Conservation (phyloP, 805 yeast species). For the Saccharomycopsis sp. region DNA sequence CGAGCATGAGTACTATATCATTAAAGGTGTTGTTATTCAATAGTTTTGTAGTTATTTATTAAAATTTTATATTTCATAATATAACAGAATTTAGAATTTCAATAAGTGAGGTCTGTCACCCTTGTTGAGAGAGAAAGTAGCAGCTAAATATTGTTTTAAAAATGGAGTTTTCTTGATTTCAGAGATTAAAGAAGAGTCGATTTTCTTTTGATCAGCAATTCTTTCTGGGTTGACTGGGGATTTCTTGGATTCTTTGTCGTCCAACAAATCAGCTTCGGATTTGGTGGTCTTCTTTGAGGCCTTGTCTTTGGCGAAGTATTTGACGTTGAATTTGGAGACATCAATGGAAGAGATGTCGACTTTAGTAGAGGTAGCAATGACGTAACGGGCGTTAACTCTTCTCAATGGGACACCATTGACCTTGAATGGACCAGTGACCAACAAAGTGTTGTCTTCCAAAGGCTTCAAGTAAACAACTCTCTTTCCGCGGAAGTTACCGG, state of each 20-base stretch:
- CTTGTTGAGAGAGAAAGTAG: conserved; percentile 93
- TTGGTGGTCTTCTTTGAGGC: conserved; percentile 63
- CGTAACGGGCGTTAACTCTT: conserved; percentile 98
- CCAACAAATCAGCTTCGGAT: conserved; percentile 90
- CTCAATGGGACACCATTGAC: conserved; percentile 99
- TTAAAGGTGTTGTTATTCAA: too few relatives aligned
- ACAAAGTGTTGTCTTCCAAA: conserved; percentile 95
- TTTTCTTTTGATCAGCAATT: conserved; percentile 92
- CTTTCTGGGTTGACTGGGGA: conserved; percentile 88
- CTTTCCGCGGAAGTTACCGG: conserved; percentile 99
- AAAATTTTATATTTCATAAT: background rate
- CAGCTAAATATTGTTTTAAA: conserved; percentile 91
- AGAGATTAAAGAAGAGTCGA: conserved; percentile 86
- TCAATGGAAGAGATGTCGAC: conserved; percentile 74
- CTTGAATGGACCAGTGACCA: conserved; percentile 99
- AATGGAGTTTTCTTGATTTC: conserved; percentile 97
- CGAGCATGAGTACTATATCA: too few relatives aligned
- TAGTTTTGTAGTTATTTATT: background rate
- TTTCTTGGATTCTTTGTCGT: conserved; percentile 67
- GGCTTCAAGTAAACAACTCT: conserved; percentile 97
- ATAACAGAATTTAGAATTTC: conserved; percentile 64
- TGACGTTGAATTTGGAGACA: conserved; percentile 85
- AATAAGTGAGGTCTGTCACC: conserved; percentile 98
- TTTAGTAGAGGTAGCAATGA: conserved; percentile 95
- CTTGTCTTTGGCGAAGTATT: conserved; percentile 96